Evolutionary conservation across 2,329 filamentous ascomycete species (phyloP), one percentile per base, ranked within the genome.

Genomic region (Hypocrella siamensis): DNA sequence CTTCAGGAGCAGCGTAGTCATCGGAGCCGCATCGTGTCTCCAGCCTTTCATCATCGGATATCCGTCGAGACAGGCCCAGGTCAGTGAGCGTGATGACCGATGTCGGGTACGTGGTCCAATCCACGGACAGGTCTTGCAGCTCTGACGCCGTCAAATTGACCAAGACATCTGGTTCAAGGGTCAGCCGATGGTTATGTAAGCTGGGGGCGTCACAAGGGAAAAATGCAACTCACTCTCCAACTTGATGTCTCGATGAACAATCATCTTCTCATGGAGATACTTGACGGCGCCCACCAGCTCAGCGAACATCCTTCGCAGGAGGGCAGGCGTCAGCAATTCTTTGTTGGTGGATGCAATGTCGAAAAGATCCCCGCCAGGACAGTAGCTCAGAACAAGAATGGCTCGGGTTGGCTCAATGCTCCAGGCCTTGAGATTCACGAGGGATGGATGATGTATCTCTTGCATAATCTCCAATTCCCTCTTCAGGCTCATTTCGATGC

Each of bases 191-290:
- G 10, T 17, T 24, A 9, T 9, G 21, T 12, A 24, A 8, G 12
- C 21, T 9, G 21, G 9, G 21, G 12, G 21, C 8, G 21, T 24
- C 12, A 9, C 12, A 9, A 22, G 15, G 15, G 15, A 26, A 26
- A 11, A 26, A 14, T 7, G 17, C 7, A 10, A 65, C 76, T 57
- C 68, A 90, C 82, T 70, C 64, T 98, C 90, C 36, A 98, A 75
- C 59, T 98, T 98, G 56, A 98, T 92, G 54, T 98, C 90, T 37
- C 90, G 75, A 52, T 98, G 90, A 33, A 96, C 88, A 49, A 98
- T 93, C 42, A 73, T 77, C 45, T 81, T 65, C 33, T 72, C 63
- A 54, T 98, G 90, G 30, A 98, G 62, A 58, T 96, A 94, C 35
- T 68, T 70, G 22, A 93, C 78, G 0, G 88, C 90, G 38, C 72